phyloP scores from a whole-genome alignment of 768 basidiomycete species.

The Hericium rajendrae region DNA sequence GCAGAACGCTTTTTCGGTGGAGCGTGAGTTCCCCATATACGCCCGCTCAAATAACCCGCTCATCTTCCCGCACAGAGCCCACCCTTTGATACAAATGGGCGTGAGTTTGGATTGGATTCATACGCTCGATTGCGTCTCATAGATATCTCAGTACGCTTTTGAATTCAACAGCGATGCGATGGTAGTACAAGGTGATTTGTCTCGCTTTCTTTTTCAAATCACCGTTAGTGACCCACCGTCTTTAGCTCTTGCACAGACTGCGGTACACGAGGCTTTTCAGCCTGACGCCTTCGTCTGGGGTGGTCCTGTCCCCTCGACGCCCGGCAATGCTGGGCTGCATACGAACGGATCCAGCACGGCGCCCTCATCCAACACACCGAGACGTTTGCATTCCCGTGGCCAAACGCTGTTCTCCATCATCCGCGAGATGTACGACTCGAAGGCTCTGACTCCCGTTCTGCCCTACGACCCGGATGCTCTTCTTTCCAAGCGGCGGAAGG shows the following conservation, averaged over 20 bases:
- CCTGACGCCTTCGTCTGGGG: constrained; percentile 25
- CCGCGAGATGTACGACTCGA: constrained; percentile 39
- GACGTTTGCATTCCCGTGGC: constrained; percentile 17
- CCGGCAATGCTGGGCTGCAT: not conserved
- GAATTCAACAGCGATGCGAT: constrained; percentile 44
- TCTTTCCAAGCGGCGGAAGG: constrained; percentile 26
- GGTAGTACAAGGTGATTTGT: constrained; percentile 34
- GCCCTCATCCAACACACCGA: constrained; percentile 10
- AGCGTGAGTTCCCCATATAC: constrained; percentile 19
- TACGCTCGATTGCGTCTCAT: not conserved
- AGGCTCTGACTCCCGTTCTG: constrained; percentile 36
- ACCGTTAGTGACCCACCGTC: not conserved
- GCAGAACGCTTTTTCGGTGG: constrained; percentile 26
- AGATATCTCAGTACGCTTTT: constrained; percentile 31
- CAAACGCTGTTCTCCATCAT: constrained; percentile 41
- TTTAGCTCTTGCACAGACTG: constrained; percentile 38
- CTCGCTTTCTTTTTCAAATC: not conserved
- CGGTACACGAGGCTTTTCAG: constrained; percentile 26
- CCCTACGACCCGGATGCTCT: constrained; percentile 41
- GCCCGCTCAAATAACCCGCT: not conserved
- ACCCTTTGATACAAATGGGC: constrained; percentile 50
- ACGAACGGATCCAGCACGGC: not conserved
- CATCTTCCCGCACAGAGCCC: constrained; percentile 28
- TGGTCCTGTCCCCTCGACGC: not conserved
- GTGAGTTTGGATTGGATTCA: constrained; percentile 24